Percentiles rank a stretch among this genome's conserved stretches.
These are phyloP conservation scores for Wickerhamomyces chaumierensis DNA, from an alignment of 805 yeast species.

Conservation along the genomic window DNA sequence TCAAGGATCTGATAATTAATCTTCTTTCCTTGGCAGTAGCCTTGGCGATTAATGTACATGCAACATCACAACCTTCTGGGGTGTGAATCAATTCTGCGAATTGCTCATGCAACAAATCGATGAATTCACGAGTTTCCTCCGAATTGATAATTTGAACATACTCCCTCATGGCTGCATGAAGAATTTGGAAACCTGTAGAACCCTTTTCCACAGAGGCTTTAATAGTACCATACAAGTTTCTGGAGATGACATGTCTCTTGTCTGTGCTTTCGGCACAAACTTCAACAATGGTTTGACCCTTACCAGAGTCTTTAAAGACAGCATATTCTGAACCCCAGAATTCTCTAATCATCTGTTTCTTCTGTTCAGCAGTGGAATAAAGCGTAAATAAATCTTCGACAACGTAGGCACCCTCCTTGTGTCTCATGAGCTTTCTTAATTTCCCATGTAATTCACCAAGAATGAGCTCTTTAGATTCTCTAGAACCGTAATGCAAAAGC, in stretches of 20 bases:
- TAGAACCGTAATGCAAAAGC: constrained; percentile 84
- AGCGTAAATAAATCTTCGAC: constrained; percentile 86
- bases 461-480: constrained; percentile 62
- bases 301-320: constrained; percentile 68
- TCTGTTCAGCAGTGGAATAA: constrained; percentile 77
- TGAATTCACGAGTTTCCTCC: constrained; percentile 65
- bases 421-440: constrained; percentile 86
- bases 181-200: constrained; percentile 88
- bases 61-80: constrained; percentile 88
- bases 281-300: constrained; percentile 51
- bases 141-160: constrained; percentile 62
- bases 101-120: constrained; percentile 77
- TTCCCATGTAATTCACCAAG: constrained; percentile 84
- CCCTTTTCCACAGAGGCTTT: constrained; percentile 91
- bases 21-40: constrained; percentile 93
- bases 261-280: constrained; percentile 60
- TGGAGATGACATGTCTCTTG: constrained; percentile 62
- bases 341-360: constrained; percentile 84
- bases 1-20: constrained; percentile 56
- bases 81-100: constrained; percentile 94
- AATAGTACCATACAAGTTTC: constrained; percentile 72
- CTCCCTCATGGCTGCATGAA: constrained; percentile 94
- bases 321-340: constrained; percentile 97
- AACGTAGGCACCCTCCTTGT: constrained; percentile 96
- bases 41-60: constrained; percentile 64